Evolutionary conservation across 345 rosid species (phyloP), one percentile per base, ranked within the genome.

Genomic region (Syzygium aqueum): DNA sequence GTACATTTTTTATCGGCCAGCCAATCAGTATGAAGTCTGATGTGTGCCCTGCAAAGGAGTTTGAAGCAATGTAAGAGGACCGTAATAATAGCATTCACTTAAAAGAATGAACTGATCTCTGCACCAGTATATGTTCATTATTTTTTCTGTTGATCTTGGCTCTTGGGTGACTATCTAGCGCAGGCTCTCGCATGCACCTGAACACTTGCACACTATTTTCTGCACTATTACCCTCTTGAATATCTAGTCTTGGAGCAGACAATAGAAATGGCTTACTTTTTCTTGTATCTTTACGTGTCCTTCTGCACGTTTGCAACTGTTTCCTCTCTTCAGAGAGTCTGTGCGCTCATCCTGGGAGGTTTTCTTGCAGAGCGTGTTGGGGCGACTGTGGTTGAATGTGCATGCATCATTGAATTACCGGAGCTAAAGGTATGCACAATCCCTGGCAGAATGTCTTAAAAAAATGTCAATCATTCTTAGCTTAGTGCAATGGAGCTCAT

Each of bases 341-440:
- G 30, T 51, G 51, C 8, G 16, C 77, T 63, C 51, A 52, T 49
- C 21, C 46, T 14, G 13, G 19, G 53, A 13, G 53, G 88, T 84
- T 87, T 85, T 89, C 49, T 89, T 90, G 93, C 95, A 97, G 99
- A 96, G 92, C 97, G 96, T 33, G 98, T 95, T 87, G 99, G 96
- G 77, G 99, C 91, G 85, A 78, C 93, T 80, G 95, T 97, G 85
- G 95, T 95, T 85, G 99, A 97, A 92, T 96, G 99, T 89, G 99
- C 99, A 51, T 96, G 99, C 86, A 94, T 96, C 33, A 96, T 97
- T 87, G 99, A 97, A 92, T 91, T 97, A 93, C 90, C 95, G 11
- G 99, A 92, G 93, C 94, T 97, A 77, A 93, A 94, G 95, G 99
- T 95, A 89, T 30, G 88, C 67, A 5, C 61, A 11, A n/a, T 53